phyloP scores from a whole-genome alignment of 1,284 basidiomycete species.

The Gymnopus androsaceus region DNA sequence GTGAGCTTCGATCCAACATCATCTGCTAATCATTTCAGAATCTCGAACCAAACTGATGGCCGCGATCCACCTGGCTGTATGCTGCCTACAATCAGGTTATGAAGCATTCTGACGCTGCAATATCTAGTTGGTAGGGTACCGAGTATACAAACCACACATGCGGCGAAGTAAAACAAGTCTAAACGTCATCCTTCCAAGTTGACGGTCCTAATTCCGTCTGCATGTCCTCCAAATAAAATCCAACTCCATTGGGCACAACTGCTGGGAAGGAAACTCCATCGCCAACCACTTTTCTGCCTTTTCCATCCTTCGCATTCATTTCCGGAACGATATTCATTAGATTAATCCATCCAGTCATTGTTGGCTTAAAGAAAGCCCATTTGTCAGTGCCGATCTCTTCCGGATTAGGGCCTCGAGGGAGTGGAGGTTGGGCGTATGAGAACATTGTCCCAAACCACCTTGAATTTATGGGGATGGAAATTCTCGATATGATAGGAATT shows the following conservation, averaged over 20 bases:
- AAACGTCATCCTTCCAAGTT: constrained; percentile 3
- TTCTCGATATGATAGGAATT: constrained; percentile 11
- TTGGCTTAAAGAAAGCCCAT: neutral
- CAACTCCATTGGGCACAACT: constrained; percentile 2
- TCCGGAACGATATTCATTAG: neutral
- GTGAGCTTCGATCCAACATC: too few relatives aligned
- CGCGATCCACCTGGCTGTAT: too few relatives aligned
- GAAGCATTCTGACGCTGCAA: too few relatives aligned
- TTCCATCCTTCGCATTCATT: constrained; percentile 7
- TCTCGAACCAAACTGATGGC: too few relatives aligned
- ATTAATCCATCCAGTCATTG: neutral
- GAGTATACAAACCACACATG: too few relatives aligned
- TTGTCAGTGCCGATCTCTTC: constrained; percentile 8
- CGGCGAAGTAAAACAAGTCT: too few relatives aligned
- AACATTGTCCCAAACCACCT: constrained; percentile 1
- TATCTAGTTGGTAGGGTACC: too few relatives aligned
- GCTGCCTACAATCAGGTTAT: too few relatives aligned
- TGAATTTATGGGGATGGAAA: constrained; percentile 2
- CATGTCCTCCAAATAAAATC: neutral
- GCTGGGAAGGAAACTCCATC: constrained; percentile 12
- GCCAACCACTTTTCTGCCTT: constrained; percentile 6
- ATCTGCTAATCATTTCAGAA: too few relatives aligned
- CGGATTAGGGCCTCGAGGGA: constrained; percentile 9
- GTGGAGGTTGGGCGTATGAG: constrained; percentile 10
- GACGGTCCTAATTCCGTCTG: neutral